Evolutionary conservation across 768 basidiomycete genomes (phyloP).

Genomic region (Termitomyces sp.): DNA sequence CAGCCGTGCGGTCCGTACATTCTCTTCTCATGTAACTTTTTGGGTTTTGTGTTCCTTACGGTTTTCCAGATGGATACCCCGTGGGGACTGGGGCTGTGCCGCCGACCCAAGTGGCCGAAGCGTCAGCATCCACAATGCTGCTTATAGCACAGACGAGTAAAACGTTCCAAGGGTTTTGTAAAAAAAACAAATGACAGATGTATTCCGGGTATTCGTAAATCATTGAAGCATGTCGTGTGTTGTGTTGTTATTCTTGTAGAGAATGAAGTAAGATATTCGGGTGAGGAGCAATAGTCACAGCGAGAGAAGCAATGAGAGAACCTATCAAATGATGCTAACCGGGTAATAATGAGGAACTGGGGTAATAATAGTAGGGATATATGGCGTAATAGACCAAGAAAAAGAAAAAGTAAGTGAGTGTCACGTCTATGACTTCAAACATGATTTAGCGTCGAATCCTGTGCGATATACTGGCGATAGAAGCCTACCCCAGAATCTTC

Average conservation of each 20-base stretch:
- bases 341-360: conserved; percentile 9
- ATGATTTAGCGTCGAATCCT: conserved; percentile 62
- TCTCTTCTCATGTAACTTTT: conserved; percentile 1
- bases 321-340: conserved; percentile 14
- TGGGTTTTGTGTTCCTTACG: conserved; percentile 6
- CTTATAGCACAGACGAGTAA: conserved; percentile 49
- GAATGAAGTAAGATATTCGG: conserved; percentile 12
- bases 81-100: conserved; percentile 95
- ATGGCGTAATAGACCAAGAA: not conserved
- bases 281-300: conserved; percentile 13
- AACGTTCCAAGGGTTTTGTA: conserved; percentile 3
- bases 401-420: not conserved
- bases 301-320: conserved; percentile 13
- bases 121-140: conserved; percentile 93
- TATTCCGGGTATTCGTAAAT: conserved; percentile 3
- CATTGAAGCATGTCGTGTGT: not conserved
- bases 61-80: conserved; percentile 75
- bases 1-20: conserved; percentile 76
- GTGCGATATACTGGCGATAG: conserved; percentile 75
- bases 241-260: not conserved
- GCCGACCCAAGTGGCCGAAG: conserved; percentile 93
- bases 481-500: conserved; percentile 83
- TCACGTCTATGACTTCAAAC: conserved; percentile 23
- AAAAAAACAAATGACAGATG: conserved; percentile 6
- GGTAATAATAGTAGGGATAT: conserved; percentile 16